Base-by-base conservation (phyloP, 331 rosid species). In the Cydonia oblonga region DNA sequence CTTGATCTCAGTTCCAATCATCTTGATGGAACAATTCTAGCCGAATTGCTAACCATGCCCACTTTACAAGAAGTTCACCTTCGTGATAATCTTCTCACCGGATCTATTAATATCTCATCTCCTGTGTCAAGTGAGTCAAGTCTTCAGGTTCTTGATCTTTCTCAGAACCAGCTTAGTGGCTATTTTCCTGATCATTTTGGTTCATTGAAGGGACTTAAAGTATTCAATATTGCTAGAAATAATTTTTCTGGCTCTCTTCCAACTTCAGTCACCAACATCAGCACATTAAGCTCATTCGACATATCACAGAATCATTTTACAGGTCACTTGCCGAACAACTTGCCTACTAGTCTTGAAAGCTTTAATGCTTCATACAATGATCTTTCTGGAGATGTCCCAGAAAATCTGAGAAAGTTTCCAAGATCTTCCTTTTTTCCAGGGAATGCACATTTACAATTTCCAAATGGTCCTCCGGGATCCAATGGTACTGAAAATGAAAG, bases 231-330 rank as follows among this genome's bases (percentile, higher is more conserved):
- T 70, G 97, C 93, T 30, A 91, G 93, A 78, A 95, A 95, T 69
- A 95, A 87, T 72, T 87, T 95, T 58, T 90, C 88, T 44, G 99
- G 99, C 46, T 95, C 97, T 68, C 90, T 95, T 75, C 99, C 99
- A 38, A 89, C 93, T 32, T 82, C 96, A 42, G 78, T 90, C 76
- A 79, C 90, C 20, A 90, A 71, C 68, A 71, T 95, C 85, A 88
- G 82, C 73, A 75, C 88, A 16, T 74, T 95, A 38, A 82, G 64
- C 69, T 67, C 87, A 9, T 69, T 95, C 33, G 97, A 95, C 81
- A 80, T 95, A 68, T 90, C 99, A 0, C 84, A 83, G 66, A 95
- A 95, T 80, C 89, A 84, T 78, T 95, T 95, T 67, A 85, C 97
- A 7, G 97, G 99, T 46, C 90, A 93, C 64, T 81, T 95, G 60